These are phyloP conservation scores for Claviceps africana DNA, from an alignment of 2,329 filamentous ascomycete genomes.

Conservation along the genomic window DNA sequence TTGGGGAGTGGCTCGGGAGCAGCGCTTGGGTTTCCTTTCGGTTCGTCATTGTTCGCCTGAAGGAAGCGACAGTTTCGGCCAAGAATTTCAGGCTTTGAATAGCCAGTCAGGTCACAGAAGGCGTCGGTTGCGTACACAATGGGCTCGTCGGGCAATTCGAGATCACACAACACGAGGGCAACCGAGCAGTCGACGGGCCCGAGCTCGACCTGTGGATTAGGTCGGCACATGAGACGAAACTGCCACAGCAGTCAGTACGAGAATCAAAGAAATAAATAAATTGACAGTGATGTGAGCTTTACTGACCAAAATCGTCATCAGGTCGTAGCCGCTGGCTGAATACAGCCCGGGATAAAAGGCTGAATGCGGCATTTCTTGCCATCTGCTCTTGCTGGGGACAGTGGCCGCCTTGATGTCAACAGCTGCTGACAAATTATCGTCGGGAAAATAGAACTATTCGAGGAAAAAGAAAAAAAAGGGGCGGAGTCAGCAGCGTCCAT, in stretches of 20 bases:
- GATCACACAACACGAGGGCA: constrained; percentile 70
- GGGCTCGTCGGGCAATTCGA: constrained; percentile 56
- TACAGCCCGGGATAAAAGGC: constrained; percentile 44
- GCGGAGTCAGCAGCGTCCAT: not conserved
- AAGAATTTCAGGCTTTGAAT: constrained; percentile 57
- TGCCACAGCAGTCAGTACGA: constrained; percentile 10
- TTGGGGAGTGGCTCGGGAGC: constrained; percentile 17
- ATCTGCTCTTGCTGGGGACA: constrained; percentile 6
- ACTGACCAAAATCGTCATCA: constrained; percentile 41
- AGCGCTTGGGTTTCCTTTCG: not conserved
- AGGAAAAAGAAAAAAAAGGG: not conserved
- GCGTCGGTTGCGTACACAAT: constrained; percentile 76
- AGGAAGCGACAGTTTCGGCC: constrained; percentile 77
- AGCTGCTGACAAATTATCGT: not conserved
- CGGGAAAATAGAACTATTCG: constrained; percentile 11
- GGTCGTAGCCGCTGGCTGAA: constrained; percentile 38
- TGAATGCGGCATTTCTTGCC: constrained; percentile 24
- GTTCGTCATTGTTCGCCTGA: constrained; percentile 52
- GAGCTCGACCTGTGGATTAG: constrained; percentile 63
- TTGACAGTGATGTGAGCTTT: not conserved
- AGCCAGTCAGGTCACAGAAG: constrained; percentile 68
- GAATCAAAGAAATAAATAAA: no score
- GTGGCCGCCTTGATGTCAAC: not conserved
- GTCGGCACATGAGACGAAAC: constrained; percentile 52
- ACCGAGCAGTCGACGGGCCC: constrained; percentile 75